Evolutionary conservation across 2,329 filamentous ascomycete genomes (phyloP).

Genomic region (Amesomyces nigricolor): DNA sequence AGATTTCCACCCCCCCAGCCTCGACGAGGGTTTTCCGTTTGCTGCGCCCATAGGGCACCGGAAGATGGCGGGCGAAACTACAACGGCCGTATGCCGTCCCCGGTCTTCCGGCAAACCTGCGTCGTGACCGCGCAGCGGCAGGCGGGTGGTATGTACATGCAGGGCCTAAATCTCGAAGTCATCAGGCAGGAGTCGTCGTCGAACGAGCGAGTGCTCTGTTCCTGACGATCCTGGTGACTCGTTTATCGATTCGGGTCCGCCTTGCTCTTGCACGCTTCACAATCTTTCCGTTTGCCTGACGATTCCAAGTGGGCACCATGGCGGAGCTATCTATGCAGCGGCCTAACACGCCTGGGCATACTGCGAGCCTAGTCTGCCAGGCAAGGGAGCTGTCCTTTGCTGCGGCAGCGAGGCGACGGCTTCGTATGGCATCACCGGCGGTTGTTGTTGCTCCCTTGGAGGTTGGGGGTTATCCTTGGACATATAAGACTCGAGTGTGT

Average conservation of each 20-base stretch:
- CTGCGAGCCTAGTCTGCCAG: conserved; percentile 1
- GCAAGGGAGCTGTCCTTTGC: background rate
- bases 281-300: conserved; percentile 8
- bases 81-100: background rate
- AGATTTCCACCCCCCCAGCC: background rate
- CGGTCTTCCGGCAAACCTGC: background rate
- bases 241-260: conserved; percentile 7
- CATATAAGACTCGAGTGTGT: background rate
- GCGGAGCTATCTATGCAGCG: conserved; percentile 13
- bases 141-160: background rate
- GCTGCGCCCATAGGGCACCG: conserved; percentile 12
- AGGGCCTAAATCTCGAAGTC: background rate
- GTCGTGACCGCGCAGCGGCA: conserved; percentile 1
- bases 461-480: background rate
- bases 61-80: background rate
- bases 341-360: conserved; percentile 9
- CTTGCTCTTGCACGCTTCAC: conserved; percentile 11
- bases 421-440: background rate
- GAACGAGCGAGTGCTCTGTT: background rate
- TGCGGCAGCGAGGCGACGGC: conserved; percentile 4
- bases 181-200: background rate
- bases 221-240: conserved; percentile 3
- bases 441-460: background rate
- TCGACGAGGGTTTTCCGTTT: background rate
- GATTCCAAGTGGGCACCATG: conserved; percentile 9